phyloP scores from a whole-genome alignment of 805 yeast genomes.

The Myxozyma melibiosi region DNA sequence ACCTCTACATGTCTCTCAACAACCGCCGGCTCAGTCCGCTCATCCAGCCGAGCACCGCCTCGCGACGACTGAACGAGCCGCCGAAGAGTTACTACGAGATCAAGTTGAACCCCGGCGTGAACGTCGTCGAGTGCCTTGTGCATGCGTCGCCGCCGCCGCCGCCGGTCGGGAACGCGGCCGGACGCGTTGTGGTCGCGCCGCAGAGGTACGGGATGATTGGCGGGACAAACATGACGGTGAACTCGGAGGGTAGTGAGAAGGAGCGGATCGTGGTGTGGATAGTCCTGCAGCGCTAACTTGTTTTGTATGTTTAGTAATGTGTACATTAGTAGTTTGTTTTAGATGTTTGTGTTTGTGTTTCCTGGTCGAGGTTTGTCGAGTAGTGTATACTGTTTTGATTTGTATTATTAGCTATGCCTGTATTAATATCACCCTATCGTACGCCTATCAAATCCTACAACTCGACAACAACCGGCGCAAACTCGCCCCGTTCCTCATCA shows the following conservation, averaged over 20 bases:
- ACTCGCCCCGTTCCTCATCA: constrained; percentile 34
- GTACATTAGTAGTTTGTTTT: background rate
- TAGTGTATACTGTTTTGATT: background rate
- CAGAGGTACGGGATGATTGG: constrained; percentile 18
- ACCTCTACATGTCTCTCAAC: constrained; percentile 33
- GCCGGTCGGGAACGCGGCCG: constrained; percentile 11
- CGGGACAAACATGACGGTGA: constrained; percentile 15
- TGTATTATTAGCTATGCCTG: too few relatives aligned
- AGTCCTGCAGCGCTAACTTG: constrained; percentile 22
- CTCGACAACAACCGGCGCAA: constrained; percentile 35
- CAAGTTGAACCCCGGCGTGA: constrained; percentile 29
- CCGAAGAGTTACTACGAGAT: constrained; percentile 32
- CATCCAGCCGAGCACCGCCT: constrained; percentile 19
- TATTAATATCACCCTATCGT: too few relatives aligned
- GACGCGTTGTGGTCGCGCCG: constrained; percentile 15
- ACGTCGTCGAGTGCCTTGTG: constrained; percentile 32
- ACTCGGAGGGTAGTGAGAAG: constrained; percentile 31
- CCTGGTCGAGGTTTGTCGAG: background rate
- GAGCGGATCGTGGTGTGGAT: constrained; percentile 33
- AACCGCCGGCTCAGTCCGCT: constrained; percentile 31
- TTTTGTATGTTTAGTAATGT: background rate
- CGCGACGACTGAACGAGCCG: constrained; percentile 23
- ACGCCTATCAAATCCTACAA: constrained; percentile 7
- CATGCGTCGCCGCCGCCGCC: constrained; percentile 32
- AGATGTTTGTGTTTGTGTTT: background rate